These are phyloP conservation scores for Brettanomyces custersianus DNA, from an alignment of 805 yeast species.

Conservation along the genomic window DNA sequence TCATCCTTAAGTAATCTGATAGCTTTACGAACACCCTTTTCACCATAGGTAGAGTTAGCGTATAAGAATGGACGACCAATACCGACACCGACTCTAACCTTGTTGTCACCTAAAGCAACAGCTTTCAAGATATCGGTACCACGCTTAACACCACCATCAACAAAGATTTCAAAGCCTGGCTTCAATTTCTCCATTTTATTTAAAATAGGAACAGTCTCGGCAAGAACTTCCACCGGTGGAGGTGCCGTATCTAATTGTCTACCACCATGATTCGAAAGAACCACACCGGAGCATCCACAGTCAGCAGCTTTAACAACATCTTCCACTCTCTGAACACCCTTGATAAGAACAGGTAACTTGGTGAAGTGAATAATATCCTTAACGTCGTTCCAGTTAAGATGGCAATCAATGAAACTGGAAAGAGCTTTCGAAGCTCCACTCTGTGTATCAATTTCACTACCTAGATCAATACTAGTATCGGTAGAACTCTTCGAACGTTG, in stretches of 20 bases:
- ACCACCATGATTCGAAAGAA: slow-evolving; percentile 85
- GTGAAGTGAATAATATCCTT: slow-evolving; percentile 46
- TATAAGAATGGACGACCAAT: slow-evolving; percentile 60
- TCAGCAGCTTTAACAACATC: slow-evolving; percentile 71
- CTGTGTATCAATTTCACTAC: slow-evolving; percentile 45
- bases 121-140: slow-evolving; percentile 63
- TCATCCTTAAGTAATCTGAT: slow-evolving; percentile 61
- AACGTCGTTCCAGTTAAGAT: slow-evolving; percentile 58
- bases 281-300: slow-evolving; percentile 68
- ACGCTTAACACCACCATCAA: slow-evolving; percentile 65
- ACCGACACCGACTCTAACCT: slow-evolving; percentile 66
- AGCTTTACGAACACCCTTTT: slow-evolving; percentile 52
- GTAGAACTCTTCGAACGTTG: slow-evolving; percentile 23
- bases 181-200: slow-evolving; percentile 34
- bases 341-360: slow-evolving; percentile 58
- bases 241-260: slow-evolving; percentile 77
- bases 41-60: slow-evolving; percentile 57
- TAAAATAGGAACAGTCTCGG: slow-evolving; percentile 54
- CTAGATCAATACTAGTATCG: slow-evolving; percentile 31
- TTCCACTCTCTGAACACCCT: slow-evolving; percentile 80
- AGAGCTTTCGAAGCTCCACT: slow-evolving; percentile 86
- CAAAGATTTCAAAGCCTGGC: slow-evolving; percentile 45
- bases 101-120: slow-evolving; percentile 58
- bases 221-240: slow-evolving; percentile 68
- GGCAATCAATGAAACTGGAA: slow-evolving; percentile 74